These are phyloP conservation scores for Pleurotus djamor DNA, from an alignment of 768 basidiomycete species.

Conservation along the genomic window DNA sequence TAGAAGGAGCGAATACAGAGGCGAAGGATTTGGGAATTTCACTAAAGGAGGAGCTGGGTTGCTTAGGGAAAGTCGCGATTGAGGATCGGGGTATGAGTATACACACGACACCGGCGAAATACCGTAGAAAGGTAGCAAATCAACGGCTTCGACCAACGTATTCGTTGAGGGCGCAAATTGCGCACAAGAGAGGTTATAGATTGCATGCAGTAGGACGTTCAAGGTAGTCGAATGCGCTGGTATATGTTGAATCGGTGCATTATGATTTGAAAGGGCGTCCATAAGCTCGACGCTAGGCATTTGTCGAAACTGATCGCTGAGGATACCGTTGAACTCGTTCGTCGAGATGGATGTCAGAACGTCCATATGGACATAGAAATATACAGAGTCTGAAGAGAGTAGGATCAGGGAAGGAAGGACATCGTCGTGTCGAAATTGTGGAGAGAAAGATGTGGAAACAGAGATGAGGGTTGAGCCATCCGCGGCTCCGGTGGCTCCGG, in stretches of 20 bases:
- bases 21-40: neutral
- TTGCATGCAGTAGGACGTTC: constrained; percentile 70
- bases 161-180: constrained; percentile 72
- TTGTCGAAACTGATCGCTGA: constrained; percentile 19
- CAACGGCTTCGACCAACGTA: constrained; percentile 53
- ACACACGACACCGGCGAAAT: constrained; percentile 46
- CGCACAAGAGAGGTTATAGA: constrained; percentile 71
- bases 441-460: constrained; percentile 81
- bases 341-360: constrained; percentile 56
- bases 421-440: constrained; percentile 55
- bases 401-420: constrained; percentile 63
- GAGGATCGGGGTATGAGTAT: neutral
- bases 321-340: constrained; percentile 60
- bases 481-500: neutral
- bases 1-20: constrained; percentile 25
- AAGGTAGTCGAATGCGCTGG: constrained; percentile 53
- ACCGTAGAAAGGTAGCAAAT: constrained; percentile 59
- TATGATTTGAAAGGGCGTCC: constrained; percentile 24
- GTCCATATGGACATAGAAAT: constrained; percentile 88
- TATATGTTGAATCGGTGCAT: constrained; percentile 50
- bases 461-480: constrained; percentile 53
- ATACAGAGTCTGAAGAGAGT: constrained; percentile 73
- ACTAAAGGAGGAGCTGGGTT: neutral
- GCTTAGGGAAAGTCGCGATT: too few species aligned
- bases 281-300: neutral